Conservation (phyloP, 257 asterid genomes). For the Solanum chilense region DNA sequence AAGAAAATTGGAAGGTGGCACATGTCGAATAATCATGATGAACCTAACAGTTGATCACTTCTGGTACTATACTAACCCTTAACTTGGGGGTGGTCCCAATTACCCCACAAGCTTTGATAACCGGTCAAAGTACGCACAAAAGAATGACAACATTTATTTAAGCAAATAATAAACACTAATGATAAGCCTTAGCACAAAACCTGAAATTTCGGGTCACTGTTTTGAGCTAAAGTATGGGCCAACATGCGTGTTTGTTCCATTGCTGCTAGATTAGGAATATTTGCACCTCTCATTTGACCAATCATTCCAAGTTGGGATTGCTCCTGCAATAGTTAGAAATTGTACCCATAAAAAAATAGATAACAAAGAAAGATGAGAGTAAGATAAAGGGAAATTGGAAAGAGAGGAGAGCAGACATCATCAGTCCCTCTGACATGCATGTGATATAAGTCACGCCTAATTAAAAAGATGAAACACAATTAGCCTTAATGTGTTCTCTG, state of each 20-base stretch:
- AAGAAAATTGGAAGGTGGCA: background rate
- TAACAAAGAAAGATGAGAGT: background rate
- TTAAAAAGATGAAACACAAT: background rate
- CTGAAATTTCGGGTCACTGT: slow-evolving; percentile 95
- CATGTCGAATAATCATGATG: background rate
- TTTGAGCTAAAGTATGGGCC: slow-evolving; percentile 91
- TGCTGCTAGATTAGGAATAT: slow-evolving; percentile 51
- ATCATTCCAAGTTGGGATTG: slow-evolving; percentile 66
- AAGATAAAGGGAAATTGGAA: background rate
- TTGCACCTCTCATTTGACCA: slow-evolving; percentile 61
- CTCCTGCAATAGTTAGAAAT: slow-evolving; percentile 46
- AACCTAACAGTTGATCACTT: background rate
- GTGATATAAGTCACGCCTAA: slow-evolving; percentile 2
- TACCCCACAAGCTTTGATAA: background rate
- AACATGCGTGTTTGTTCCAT: slow-evolving; percentile 92
- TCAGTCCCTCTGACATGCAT: background rate
- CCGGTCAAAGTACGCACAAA: background rate
- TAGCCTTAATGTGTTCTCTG: background rate
- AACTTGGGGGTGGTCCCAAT: background rate
- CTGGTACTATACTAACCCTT: background rate
- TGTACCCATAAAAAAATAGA: background rate
- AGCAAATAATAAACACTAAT: background rate
- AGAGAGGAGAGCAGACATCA: background rate
- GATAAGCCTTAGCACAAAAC: slow-evolving; percentile 15
- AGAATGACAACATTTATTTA: background rate